These are phyloP conservation scores for Flagelloscypha sp. DNA, from an alignment of 768 basidiomycete genomes.

Conservation along the genomic window DNA sequence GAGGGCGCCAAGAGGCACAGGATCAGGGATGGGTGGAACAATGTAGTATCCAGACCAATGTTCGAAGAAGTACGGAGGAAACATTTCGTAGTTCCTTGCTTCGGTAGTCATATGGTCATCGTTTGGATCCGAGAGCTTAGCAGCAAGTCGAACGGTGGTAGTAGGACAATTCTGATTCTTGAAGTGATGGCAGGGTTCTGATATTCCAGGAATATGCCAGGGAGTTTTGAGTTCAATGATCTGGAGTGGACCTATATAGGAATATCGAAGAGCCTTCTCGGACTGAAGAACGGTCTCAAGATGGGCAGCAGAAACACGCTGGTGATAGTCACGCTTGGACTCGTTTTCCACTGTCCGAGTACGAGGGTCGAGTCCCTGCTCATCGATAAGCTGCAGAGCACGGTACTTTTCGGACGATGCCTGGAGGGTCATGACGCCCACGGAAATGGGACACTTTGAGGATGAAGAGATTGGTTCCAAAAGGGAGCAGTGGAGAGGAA, in stretches of 20 bases:
- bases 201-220: conserved; percentile 24
- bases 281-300: conserved; percentile 3
- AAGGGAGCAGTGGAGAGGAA: background rate
- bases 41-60: conserved; percentile 44
- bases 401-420: too few species aligned
- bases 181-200: conserved; percentile 25
- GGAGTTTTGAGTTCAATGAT: conserved; percentile 18
- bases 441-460: background rate
- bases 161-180: conserved; percentile 22
- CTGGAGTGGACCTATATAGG: conserved; percentile 19
- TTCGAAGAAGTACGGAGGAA: conserved; percentile 38
- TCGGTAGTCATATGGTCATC: conserved; percentile 32
- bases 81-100: conserved; percentile 34
- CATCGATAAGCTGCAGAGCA: too few species aligned
- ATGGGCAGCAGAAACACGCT: too few species aligned
- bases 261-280: conserved; percentile 5
- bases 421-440: conserved; percentile 4
- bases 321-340: too few species aligned
- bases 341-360: too few species aligned
- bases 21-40: conserved; percentile 30
- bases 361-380: too few species aligned
- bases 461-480: conserved; percentile 2
- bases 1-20: conserved; percentile 40
- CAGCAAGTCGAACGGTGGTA: conserved; percentile 31
- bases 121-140: conserved; percentile 32